phyloP scores from a whole-genome alignment of 2,329 filamentous ascomycete species.

The Aspergillus sp. region DNA sequence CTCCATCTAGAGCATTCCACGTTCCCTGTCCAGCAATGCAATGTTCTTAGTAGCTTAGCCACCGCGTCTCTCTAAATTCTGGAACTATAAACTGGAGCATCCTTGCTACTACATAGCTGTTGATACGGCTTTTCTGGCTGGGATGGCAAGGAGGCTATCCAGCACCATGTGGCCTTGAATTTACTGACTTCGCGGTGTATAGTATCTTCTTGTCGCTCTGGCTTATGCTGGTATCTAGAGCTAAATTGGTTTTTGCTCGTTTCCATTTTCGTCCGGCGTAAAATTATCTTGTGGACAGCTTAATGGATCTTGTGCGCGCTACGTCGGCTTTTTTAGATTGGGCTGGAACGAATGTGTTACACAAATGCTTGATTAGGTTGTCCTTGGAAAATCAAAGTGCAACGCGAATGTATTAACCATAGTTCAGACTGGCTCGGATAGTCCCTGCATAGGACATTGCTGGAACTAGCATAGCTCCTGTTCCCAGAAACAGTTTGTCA shows the following conservation, averaged over 20 bases:
- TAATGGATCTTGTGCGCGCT: neutral
- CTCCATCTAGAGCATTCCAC: neutral
- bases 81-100: neutral
- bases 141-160: neutral
- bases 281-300: neutral
- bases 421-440: neutral
- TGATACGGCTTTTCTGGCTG: neutral
- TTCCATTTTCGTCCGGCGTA: neutral
- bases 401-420: neutral
- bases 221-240: neutral
- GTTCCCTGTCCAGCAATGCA: neutral
- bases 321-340: neutral
- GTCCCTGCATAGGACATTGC: neutral
- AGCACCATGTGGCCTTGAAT: neutral
- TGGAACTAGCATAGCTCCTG: neutral
- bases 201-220: neutral
- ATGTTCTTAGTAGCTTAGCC: neutral
- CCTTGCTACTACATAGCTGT: neutral
- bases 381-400: neutral
- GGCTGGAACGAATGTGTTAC: neutral
- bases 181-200: neutral
- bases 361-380: neutral
- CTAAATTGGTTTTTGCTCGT: neutral
- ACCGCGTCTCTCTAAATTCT: neutral
- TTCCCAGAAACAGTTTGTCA: neutral